These are phyloP conservation scores for Neobulgaria alba DNA, from an alignment of 2,329 filamentous ascomycete species.

Conservation along the genomic window DNA sequence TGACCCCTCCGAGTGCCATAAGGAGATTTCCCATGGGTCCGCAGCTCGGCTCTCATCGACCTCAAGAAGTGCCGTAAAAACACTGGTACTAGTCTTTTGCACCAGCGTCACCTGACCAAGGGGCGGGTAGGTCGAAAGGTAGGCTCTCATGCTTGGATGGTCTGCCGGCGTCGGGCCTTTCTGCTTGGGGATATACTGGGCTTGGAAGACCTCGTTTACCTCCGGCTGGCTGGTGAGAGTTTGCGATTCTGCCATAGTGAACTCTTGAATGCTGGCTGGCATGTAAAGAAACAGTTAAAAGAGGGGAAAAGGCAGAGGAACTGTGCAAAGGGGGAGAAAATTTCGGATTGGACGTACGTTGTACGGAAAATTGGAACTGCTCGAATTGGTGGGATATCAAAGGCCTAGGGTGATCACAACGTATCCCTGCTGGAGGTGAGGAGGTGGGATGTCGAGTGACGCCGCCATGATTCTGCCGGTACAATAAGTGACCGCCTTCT, in stretches of 20 bases:
- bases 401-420: no score
- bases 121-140: conserved; percentile 57
- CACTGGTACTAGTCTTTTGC: conserved; percentile 34
- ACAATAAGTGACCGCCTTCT: no score
- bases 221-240: conserved; percentile 22
- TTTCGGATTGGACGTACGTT: no score
- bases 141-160: conserved; percentile 41
- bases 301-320: conserved; percentile 1
- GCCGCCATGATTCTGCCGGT: no score
- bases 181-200: conserved; percentile 27
- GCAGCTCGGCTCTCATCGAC: conserved; percentile 45
- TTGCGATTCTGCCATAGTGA: conserved; percentile 13
- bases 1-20: conserved; percentile 60
- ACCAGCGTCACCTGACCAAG: conserved; percentile 66
- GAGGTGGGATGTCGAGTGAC: no score
- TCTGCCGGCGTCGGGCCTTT: conserved; percentile 24
- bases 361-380: no score
- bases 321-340: neutral
- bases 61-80: conserved; percentile 63
- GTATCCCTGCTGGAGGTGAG: no score
- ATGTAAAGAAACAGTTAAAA: neutral
- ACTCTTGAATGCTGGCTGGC: neutral
- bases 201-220: conserved; percentile 27
- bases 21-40: conserved; percentile 59
- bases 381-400: no score